Evolutionary conservation across 2,329 filamentous ascomycete genomes (phyloP), one percentile per base, ranked within the genome.

Genomic region (Thielaviopsis musarum): DNA sequence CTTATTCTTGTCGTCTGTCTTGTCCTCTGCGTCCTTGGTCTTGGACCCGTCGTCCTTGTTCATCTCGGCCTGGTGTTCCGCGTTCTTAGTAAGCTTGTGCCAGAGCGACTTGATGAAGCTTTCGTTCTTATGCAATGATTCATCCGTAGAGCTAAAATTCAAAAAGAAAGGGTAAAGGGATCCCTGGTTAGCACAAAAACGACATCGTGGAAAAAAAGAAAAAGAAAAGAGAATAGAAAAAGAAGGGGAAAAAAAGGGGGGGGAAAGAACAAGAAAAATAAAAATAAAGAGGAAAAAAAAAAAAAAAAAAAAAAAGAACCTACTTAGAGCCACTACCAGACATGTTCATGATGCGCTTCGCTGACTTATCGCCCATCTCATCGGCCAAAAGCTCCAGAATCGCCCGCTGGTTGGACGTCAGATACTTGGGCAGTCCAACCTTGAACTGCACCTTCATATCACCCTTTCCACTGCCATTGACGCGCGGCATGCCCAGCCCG

Each of bases 361-460:
- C 93, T 28, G 82, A 88, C 75, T 91, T 90, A 72, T 98, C 93
- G 48, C 81, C 85, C 83, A 98, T 86, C 74, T 98, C 93, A 66
- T 98, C 91, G 6, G 93, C 93, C 64, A 98, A 81, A 82, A 97
- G 91, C 74, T 98, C 93, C 52, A 95, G 74, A 61, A 98, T 87
- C 0, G 88, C 94, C 58, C 93, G 81, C 75, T 98, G 91, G 73
- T 95, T 97, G 53, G 86, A 81, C 59, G 81, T 89, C 64, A 98
- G 77, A 67, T 91, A 96, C 73, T 95, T 97, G 53, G 93, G 93
- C 88, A 97, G 95, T 59, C 81, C 76, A 53, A 98, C 88, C 70
- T 89, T 89, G 79, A 95, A 98, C 70, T 98, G 91, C 6, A 98
- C 90, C 69, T 83, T 85, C 62, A 98, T 74, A 68, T 98, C 93